Base-by-base conservation (phyloP, 176 grass and related monocot genomes). In the Urochloa ruziziensis region DNA sequence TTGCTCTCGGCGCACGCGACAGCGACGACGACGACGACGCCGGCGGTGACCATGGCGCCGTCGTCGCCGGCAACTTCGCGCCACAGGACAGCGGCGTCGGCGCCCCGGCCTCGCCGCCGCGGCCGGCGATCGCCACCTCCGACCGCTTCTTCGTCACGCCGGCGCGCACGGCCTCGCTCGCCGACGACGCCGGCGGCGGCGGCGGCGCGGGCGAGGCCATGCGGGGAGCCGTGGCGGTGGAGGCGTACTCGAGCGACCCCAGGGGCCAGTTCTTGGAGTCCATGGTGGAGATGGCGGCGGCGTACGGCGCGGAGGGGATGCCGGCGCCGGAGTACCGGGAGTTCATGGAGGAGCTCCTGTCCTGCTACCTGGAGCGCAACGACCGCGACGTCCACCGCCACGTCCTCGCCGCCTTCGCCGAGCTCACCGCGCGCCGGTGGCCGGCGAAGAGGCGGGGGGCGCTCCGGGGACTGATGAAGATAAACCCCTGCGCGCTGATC, bases 221-320 rank as follows among this genome's bases (percentile, higher is more conserved):
- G 54, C 57, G 12, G 3, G 80, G 74, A 6, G 70, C 73, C 4
- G 24, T 57, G 43, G 64, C 10, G 54, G 86, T 83, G 80, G 80
- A 72, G 80, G 59, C 10, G 32, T 83, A 78, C 64, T 73, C 86
- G 15, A 54, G 67, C 33, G 86, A 88, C 80, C 86, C 80, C 7
- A 59, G 34, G 33, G 56, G 17, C 17, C 18, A 44, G 44, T 88
- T 88, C 80, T 4, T 68, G 33, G 80, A 61, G 74, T 83, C 86
- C 72, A 88, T 88, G 86, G 27, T 58, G n/a, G 86, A 54, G 73
- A 88, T 88, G 86, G 62, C 69, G 65, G 74, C 73, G 53, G 48
- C 73, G 18, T 44, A 67, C 54, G 64, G 19, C n/a, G 80, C 58
- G 33, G 53, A 77, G 9, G 80, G 57, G 80, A 77, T 78, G 74